A percentile compares a stretch with the other conserved stretches of the same genome.
phyloP scores from a whole-genome alignment of 2,329 filamentous ascomycete species.

The Monascus ruber region DNA sequence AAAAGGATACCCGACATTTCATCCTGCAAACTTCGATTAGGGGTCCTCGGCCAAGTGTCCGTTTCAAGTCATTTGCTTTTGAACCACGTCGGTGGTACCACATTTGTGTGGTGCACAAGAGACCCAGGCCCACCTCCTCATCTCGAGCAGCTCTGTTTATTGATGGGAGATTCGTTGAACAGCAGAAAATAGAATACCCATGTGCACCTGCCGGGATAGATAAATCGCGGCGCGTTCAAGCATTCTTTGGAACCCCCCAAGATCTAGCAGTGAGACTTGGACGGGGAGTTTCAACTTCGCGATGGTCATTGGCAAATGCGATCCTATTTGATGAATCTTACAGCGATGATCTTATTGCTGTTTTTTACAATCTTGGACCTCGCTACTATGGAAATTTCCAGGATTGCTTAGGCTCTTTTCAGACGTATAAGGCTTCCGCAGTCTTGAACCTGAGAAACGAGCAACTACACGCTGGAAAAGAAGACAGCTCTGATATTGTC shows the following conservation, averaged over 20 bases:
- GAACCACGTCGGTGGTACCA: conserved; percentile 80
- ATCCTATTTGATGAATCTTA: conserved; percentile 79
- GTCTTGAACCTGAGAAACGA: conserved; percentile 86
- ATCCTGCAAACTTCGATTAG: conserved; percentile 93
- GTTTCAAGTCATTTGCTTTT: conserved; percentile 78
- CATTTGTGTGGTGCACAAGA: conserved; percentile 74
- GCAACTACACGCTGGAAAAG: conserved; percentile 74
- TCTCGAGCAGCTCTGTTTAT: conserved; percentile 83
- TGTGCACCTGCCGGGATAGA: conserved; percentile 54
- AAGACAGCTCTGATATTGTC: conserved; percentile 84
- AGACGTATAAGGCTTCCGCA: conserved; percentile 90
- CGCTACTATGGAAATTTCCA: conserved; percentile 95
- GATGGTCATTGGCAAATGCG: conserved; percentile 81
- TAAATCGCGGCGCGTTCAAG: conserved; percentile 56
- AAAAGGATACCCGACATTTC: conserved; percentile 84
- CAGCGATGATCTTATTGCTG: conserved; percentile 83
- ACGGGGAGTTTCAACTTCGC: conserved; percentile 59
- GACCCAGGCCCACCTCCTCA: conserved; percentile 60
- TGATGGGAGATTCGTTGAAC: conserved; percentile 86
- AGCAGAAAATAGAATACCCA: conserved; percentile 81
- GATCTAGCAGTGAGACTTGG: conserved; percentile 71
- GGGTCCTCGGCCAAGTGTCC: conserved; percentile 73
- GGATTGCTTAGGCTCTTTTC: conserved; percentile 87
- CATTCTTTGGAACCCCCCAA: conserved; percentile 84
- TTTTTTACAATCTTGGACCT: conserved; percentile 80